Conservation (phyloP, 331 rosid genomes). For the Stylosanthes scabra region DNA sequence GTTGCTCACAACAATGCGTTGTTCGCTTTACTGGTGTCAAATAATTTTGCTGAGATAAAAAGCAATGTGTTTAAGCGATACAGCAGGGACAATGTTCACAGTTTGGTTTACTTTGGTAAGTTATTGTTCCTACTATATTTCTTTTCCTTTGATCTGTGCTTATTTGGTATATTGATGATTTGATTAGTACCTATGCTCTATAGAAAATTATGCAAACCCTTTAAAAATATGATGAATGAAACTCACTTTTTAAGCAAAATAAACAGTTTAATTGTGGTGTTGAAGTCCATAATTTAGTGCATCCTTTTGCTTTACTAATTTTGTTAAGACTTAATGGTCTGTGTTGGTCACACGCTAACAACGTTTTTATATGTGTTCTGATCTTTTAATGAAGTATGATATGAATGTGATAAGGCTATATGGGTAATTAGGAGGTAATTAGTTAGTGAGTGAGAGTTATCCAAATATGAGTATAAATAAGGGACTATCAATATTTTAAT, state of each 20-base stretch:
- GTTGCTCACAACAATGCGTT: constrained; percentile 95
- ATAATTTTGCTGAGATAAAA: constrained; percentile 95
- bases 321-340: background rate
- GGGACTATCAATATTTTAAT: no score
- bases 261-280: background rate
- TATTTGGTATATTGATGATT: constrained; percentile 10
- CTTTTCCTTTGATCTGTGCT: constrained; percentile 4
- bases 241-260: background rate
- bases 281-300: background rate
- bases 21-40: constrained; percentile 92
- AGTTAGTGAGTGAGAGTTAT: no score
- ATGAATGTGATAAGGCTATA: no score
- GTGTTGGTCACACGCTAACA: background rate
- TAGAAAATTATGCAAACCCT: background rate
- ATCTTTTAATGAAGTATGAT: constrained; percentile 11
- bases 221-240: constrained; percentile 11
- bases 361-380: background rate
- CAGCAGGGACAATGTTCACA: constrained; percentile 88
- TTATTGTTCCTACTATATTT: constrained; percentile 26
- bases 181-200: constrained; percentile 7
- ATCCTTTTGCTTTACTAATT: constrained; percentile 6
- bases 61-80: constrained; percentile 92
- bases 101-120: constrained; percentile 93
- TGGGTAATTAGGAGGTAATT: no score
- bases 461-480: no score